Conservation (phyloP, 495 filamentous ascomycete genomes). For the Rostrohypoxylon terebratum region DNA sequence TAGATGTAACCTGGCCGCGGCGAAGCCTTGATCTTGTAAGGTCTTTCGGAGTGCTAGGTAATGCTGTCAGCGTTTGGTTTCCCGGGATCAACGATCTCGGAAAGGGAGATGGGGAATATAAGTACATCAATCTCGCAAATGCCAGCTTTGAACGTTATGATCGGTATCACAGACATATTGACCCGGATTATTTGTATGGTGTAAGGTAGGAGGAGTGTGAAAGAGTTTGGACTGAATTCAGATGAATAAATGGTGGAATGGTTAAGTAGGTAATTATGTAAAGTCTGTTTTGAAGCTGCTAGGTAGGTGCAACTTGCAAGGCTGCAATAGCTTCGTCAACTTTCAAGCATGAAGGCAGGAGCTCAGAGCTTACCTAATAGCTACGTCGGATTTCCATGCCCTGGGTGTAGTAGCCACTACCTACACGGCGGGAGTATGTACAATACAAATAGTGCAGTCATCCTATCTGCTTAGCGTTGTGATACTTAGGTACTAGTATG, state of each 20-base stretch:
- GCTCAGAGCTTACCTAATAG: conserved; percentile 35
- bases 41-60: conserved; percentile 69
- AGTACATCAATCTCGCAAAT: conserved; percentile 87
- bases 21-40: conserved; percentile 74
- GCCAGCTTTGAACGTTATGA: conserved; percentile 98
- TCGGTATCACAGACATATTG: conserved; percentile 80
- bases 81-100: conserved; percentile 5
- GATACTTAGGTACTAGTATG: too few species aligned
- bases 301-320: conserved; percentile 31
- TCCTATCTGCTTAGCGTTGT: not conserved
- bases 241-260: not conserved
- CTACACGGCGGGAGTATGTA: not conserved
- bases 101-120: conserved; percentile 45
- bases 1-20: conserved; percentile 88
- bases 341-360: conserved; percentile 6
- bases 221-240: not conserved
- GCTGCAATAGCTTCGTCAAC: conserved; percentile 52
- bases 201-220: not conserved
- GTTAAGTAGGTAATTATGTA: conserved; percentile 4
- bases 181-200: conserved; percentile 3
- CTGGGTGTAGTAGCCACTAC: not conserved
- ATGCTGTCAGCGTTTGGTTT: conserved; percentile 47
- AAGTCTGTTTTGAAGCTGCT: conserved; percentile 11
- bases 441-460: too few species aligned
- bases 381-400: conserved; percentile 27